These are phyloP conservation scores for Aspergillus steynii DNA, from an alignment of 495 filamentous ascomycete species.

Conservation along the genomic window DNA sequence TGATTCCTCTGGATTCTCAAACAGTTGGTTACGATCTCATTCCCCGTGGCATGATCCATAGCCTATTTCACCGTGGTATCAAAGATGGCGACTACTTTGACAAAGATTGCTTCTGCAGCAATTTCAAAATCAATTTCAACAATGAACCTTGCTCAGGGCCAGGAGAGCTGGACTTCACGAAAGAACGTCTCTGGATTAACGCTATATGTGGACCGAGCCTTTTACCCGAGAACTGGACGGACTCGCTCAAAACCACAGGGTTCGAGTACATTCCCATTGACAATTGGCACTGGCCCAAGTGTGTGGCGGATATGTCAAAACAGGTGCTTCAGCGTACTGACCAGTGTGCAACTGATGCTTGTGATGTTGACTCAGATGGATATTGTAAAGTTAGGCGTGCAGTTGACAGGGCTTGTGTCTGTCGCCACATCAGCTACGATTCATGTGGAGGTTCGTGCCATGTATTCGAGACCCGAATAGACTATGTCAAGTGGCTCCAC, in stretches of 20 bases:
- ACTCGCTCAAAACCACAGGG: constrained; percentile 15
- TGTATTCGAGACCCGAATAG: constrained; percentile 17
- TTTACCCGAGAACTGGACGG: constrained; percentile 13
- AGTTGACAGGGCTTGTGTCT: constrained; percentile 20
- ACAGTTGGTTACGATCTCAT: constrained; percentile 16
- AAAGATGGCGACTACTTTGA: constrained; percentile 14
- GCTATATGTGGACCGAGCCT: constrained; percentile 11
- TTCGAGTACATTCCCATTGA: constrained; percentile 15
- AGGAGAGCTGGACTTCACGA: constrained; percentile 14
- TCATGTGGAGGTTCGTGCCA: constrained; percentile 19
- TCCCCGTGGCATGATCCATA: too few relatives aligned
- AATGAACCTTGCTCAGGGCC: constrained; percentile 10
- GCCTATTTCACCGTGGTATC: not conserved
- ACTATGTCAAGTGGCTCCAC: constrained; percentile 21
- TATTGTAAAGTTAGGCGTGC: constrained; percentile 13
- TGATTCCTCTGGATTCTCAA: constrained; percentile 14
- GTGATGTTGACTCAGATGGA: constrained; percentile 12
- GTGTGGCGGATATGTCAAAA: constrained; percentile 14
- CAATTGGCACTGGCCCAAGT: constrained; percentile 16
- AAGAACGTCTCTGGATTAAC: constrained; percentile 17
- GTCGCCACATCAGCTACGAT: constrained; percentile 18
- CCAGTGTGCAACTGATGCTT: constrained; percentile 17
- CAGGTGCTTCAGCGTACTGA: constrained; percentile 9
- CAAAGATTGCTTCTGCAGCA: constrained; percentile 15
- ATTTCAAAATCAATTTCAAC: constrained; percentile 7